phyloP scores from a whole-genome alignment of 805 yeast species.

The Metschnikowia matae region DNA sequence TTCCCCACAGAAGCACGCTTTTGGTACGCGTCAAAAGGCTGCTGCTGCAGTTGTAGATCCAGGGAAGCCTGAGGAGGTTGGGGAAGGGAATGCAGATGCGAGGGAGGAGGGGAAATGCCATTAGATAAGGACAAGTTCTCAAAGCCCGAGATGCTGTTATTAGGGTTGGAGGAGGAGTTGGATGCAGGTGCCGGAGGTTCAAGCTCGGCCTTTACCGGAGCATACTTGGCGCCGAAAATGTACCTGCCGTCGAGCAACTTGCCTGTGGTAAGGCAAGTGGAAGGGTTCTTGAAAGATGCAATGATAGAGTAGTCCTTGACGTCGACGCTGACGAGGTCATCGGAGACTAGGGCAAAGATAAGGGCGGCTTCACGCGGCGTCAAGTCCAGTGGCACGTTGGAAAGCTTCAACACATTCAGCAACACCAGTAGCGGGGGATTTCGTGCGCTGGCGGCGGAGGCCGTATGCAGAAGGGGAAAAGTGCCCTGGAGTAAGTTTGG shows the following conservation, averaged over 20 bases:
- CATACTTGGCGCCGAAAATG: conserved; percentile 34
- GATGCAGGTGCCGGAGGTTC: conserved; percentile 19
- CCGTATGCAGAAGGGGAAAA: conserved; percentile 1
- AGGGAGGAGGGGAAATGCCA: conserved; percentile 33
- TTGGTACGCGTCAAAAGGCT: conserved; percentile 27
- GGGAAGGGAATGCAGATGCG: conserved; percentile 12
- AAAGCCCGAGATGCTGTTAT: conserved; percentile 14
- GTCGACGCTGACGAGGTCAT: conserved; percentile 50
- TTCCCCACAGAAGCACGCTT: conserved; percentile 54
- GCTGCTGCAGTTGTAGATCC: conserved; percentile 5
- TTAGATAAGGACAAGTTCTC: conserved; percentile 25
- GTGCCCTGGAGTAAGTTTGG: conserved; percentile 6
- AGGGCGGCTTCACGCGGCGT: conserved; percentile 62
- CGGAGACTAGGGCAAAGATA: conserved; percentile 66
- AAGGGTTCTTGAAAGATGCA: conserved; percentile 34
- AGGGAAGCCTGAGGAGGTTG: conserved; percentile 5
- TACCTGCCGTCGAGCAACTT: conserved; percentile 37
- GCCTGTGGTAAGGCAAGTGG: conserved; percentile 40
- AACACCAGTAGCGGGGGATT: conserved; percentile 4
- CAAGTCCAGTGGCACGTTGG: conserved; percentile 61
- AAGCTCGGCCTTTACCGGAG: conserved; percentile 36
- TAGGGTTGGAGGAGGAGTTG: conserved; percentile 16
- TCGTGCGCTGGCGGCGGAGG: not conserved
- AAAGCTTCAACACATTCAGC: conserved; percentile 24
- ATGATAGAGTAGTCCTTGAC: conserved; percentile 32